These are phyloP conservation scores for Suillus tomentosus DNA, from an alignment of 768 basidiomycete species.

Conservation along the genomic window DNA sequence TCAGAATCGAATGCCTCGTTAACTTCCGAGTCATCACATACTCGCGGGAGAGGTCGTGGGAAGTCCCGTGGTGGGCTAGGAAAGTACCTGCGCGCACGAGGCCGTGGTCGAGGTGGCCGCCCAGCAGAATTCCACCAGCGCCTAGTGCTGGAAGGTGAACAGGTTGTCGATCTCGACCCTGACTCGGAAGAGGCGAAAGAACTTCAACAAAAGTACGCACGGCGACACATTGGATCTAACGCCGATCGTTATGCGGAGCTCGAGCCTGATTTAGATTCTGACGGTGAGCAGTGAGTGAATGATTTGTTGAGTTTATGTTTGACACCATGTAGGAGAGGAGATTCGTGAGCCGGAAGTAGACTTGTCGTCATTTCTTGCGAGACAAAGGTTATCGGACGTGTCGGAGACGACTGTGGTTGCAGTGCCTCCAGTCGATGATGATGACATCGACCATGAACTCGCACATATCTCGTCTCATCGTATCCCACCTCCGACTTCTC, in stretches of 20 bases:
- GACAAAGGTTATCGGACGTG: slow-evolving; percentile 51
- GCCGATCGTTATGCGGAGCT: slow-evolving; percentile 75
- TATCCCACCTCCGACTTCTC: slow-evolving; percentile 21
- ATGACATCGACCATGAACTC: slow-evolving; percentile 58
- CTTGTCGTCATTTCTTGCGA: slow-evolving; percentile 64
- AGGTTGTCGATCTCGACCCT: slow-evolving; percentile 34
- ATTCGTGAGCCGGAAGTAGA: slow-evolving; percentile 74
- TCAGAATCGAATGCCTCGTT: not conserved
- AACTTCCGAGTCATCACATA: slow-evolving; percentile 18
- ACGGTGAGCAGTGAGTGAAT: slow-evolving; percentile 47
- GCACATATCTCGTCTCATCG: slow-evolving; percentile 48
- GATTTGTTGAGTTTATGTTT: not conserved
- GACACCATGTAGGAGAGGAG: slow-evolving; percentile 52
- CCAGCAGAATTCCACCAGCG: slow-evolving; percentile 68
- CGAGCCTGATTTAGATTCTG: slow-evolving; percentile 67
- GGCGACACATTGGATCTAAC: slow-evolving; percentile 66
- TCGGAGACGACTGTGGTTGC: slow-evolving; percentile 13
- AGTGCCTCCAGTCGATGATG: slow-evolving; percentile 45
- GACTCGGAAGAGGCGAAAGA: slow-evolving; percentile 52
- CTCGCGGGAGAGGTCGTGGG: slow-evolving; percentile 52
- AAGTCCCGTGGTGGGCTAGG: slow-evolving; percentile 70
- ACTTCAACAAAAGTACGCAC: slow-evolving; percentile 50
- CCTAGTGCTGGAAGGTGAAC: slow-evolving; percentile 63
- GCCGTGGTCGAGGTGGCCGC: slow-evolving; percentile 64
- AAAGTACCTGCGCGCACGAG: slow-evolving; percentile 73